phyloP scores from a whole-genome alignment of 2,329 filamentous ascomycete species.

The Beauveria caledonica region DNA sequence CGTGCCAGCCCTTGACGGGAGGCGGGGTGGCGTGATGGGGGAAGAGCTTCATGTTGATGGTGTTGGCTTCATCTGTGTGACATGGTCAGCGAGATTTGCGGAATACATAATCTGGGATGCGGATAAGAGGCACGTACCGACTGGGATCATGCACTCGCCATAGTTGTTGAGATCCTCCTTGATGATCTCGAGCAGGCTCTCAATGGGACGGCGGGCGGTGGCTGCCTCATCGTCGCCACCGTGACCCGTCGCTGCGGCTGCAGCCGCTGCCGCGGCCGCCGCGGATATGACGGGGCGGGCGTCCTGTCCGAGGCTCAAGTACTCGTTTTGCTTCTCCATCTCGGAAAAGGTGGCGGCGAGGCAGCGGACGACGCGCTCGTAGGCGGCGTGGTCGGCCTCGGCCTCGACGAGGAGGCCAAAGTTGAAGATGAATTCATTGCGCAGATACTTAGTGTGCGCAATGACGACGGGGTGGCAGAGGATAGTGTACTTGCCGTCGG shows the following conservation, averaged over 20 bases:
- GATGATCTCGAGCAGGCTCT: conserved; percentile 73
- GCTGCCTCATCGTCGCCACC: conserved; percentile 25
- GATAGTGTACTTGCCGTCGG: conserved; percentile 62
- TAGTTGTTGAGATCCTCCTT: conserved; percentile 92
- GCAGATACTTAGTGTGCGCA: conserved; percentile 69
- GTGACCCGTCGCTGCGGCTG: conserved; percentile 20
- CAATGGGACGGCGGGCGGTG: conserved; percentile 56
- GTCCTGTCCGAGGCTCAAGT: conserved; percentile 58
- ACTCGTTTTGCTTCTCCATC: conserved; percentile 85
- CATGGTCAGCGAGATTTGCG: neutral
- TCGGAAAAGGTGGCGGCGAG: conserved; percentile 79
- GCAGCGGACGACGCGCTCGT: conserved; percentile 77
- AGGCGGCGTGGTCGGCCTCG: conserved; percentile 62
- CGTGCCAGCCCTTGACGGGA: conserved; percentile 77
- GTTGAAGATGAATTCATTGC: conserved; percentile 98
- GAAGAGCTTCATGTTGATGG: conserved; percentile 93
- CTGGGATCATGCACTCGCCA: conserved; percentile 96
- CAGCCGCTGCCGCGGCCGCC: conserved; percentile 24
- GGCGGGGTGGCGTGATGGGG: conserved; percentile 71
- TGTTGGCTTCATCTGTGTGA: conserved; percentile 73
- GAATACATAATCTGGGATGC: neutral
- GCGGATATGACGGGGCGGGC: conserved; percentile 24
- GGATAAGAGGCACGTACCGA: conserved; percentile 49
- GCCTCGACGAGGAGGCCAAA: conserved; percentile 75
- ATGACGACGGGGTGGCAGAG: conserved; percentile 88